phyloP scores from a whole-genome alignment of 73 alveolate genomes.

The Paramecium octaurelia region DNA sequence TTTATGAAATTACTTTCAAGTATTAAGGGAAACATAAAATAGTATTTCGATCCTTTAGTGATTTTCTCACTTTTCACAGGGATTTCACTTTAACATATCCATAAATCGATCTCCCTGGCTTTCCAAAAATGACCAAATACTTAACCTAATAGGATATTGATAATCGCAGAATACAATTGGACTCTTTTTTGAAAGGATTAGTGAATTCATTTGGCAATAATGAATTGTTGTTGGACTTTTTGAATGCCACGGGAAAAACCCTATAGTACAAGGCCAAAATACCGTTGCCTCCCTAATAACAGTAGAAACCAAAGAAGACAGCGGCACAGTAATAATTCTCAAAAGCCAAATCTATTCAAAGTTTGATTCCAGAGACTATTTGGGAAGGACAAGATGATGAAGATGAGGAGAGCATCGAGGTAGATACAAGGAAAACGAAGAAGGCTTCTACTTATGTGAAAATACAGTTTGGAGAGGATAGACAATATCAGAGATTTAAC shows the following conservation, averaged over 20 bases:
- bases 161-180: background rate
- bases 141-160: background rate
- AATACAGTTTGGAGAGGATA: background rate
- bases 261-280: background rate
- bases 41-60: slow-evolving; percentile 1
- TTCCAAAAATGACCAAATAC: background rate
- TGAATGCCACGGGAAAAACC: background rate
- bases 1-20: background rate
- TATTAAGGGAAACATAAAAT: background rate
- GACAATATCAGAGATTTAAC: background rate
- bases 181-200: background rate
- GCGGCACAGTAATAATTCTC: background rate
- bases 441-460: background rate
- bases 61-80: background rate
- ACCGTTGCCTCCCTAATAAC: background rate
- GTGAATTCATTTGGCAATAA: background rate
- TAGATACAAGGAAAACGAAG: background rate
- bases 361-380: slow-evolving; percentile 23
- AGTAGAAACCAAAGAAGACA: background rate
- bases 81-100: background rate
- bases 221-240: background rate
- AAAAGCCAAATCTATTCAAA: background rate
- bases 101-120: background rate
- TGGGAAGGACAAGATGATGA: background rate
- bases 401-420: background rate